Evolutionary conservation across 108 stramenopile species (phyloP), one percentile per base, ranked within the genome.

Genomic region (Cylindrotheca closterium): DNA sequence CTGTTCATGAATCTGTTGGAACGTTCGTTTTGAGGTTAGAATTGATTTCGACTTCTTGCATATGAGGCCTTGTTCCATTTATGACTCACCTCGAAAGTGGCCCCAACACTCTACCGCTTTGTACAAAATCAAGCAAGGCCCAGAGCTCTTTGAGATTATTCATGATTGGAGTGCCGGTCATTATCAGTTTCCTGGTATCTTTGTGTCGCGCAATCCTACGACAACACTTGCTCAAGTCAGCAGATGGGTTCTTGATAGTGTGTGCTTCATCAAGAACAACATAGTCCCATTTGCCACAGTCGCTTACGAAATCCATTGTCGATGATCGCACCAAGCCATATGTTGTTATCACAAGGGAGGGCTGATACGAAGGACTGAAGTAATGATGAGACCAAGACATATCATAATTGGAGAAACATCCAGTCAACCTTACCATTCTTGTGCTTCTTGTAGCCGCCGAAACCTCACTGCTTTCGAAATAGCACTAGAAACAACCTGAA

Each of bases 241-340:
- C 88, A 4, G 74, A 79, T 1, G 88, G 86, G 52, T 98, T 98
- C 51, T 98, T 90, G 27, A 98, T 92, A 31, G 73, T 85, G 55
- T 99, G 99, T 10, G 94, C 99, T 68, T 99, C 99, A 66, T 99
- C 99, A 19, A 98, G 69, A 1, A 97, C 74, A 17, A 97, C 85
- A 57, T 97, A 97, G 65, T 88, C 91, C 96, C 96, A 99, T 15
- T 62, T 60, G 12, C 19, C 10, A 45, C 21, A n/a, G 21, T 73
- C 58, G n/a, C 47, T 27, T 8, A 26, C 21, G 17, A 53, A 59
- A 48, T 70, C 58, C 30, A 24, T 23, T 22, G 17, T 12, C 0
- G 63, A 64, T 21, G 63, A 64, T 2, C 52, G 55, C 3, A 86
- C 79, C 48, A 92, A 60, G 8, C 93, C 90, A 71, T 88, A 94